Evolutionary conservation across 305 asterid species (phyloP).

Genomic region (Solanum aculeatissimum): DNA sequence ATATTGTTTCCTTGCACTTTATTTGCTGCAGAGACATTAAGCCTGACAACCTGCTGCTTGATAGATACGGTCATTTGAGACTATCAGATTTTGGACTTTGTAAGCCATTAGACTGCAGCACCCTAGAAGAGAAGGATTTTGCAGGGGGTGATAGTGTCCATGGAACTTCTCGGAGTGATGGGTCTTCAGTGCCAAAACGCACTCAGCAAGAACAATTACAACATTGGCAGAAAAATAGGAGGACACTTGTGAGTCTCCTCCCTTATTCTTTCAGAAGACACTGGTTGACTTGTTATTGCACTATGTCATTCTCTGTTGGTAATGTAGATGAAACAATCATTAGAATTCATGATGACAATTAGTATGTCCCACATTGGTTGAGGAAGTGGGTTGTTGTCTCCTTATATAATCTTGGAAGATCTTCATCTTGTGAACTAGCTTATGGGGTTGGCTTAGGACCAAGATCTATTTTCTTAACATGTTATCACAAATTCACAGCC

Average conservation of each 20-base stretch:
- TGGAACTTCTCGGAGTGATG: conserved; percentile 37
- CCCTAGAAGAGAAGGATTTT: conserved; percentile 68
- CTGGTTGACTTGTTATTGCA: not conserved
- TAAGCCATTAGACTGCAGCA: conserved; percentile 91
- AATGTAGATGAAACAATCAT: not conserved
- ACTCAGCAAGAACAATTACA: conserved; percentile 90
- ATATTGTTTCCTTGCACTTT: conserved; percentile 8
- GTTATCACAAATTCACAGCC: not conserved
- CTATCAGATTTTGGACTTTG: conserved; percentile 96
- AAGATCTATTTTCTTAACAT: not conserved
- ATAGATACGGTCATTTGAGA: conserved; percentile 80
- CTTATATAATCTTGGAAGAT: not conserved
- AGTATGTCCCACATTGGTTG: not conserved
- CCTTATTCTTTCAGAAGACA: not conserved
- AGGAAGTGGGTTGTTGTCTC: not conserved
- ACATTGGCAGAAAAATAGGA: conserved; percentile 96
- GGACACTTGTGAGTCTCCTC: conserved; percentile 69
- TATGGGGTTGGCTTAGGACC: not conserved
- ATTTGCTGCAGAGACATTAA: conserved; percentile 74
- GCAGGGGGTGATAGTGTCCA: conserved; percentile 38
- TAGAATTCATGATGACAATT: not conserved
- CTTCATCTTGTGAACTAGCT: not conserved
- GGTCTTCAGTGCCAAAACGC: conserved; percentile 56
- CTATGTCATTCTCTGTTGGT: not conserved
- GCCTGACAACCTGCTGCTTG: conserved; percentile 95